Evolutionary conservation across 495 filamentous ascomycete genomes (phyloP), one percentile per base, ranked within the genome.

Genomic region (Pyrenula aspistea): DNA sequence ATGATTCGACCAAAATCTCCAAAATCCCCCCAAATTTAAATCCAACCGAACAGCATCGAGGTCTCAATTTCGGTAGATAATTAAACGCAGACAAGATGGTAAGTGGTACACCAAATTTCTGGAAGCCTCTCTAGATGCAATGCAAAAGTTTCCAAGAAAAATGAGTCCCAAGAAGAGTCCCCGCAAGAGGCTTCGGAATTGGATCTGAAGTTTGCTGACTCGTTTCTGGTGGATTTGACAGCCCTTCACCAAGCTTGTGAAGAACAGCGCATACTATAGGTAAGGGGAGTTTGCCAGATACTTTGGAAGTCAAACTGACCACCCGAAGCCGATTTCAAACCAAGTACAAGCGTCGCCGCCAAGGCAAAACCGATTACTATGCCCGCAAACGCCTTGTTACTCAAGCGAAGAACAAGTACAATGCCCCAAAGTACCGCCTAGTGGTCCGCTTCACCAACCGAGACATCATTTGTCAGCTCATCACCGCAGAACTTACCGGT

Each of bases 361-460:
- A 84, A 73, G 93, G 93, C 73, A 99, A 97, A 87, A 99, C 93
- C 77, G 93, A 99, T 73, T 99, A 99, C 88, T 97, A 96, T 74
- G 93, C 93, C 71, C 93, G 93, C 78, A 96, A 96, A 86, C 87
- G 93, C 68, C 81, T 99, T 76, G 94, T 95, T 84, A 91, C 89
- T 77, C 93, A 99, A 82, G 93, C 93, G 76, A 99, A 97, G 90
- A 97, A 97, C 89, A 97, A 97, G 84, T 98, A 96, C 87, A 93
- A 91, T 75, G 87, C 92, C 53, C 92, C 93, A 73, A 99, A 99
- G 82, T 96, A 99, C 85, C 88, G 93, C 71, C 87, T 99, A 70
- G 93, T 99, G 57, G 92, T 99, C 70, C 92, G 93, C 73, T 99
- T 99, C 88, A 96, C 94, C 83, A 97, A 97, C 84, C 87, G 89